Evolutionary conservation across 192 early-diverging fungal species (phyloP).

Genomic region (Coemansia sp.): DNA sequence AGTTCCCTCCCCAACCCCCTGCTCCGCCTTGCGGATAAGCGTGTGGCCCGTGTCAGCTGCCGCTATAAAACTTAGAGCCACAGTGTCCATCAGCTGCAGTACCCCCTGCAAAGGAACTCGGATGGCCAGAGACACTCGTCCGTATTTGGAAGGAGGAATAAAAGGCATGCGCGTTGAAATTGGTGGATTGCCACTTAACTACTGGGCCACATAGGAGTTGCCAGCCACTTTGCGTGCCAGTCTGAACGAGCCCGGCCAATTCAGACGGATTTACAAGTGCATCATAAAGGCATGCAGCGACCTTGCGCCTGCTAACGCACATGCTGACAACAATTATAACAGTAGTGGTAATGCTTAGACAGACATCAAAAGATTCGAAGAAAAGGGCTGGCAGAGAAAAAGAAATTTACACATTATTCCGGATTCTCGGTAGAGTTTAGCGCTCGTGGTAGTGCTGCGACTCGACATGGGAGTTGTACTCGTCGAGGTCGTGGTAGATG

Average conservation of each 20-base stretch:
- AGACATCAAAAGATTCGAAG: not conserved
- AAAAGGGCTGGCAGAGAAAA: not conserved
- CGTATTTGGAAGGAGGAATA: not conserved
- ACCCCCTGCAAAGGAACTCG: not conserved
- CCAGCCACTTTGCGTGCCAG: too few relatives aligned
- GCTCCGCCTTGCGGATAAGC: not conserved
- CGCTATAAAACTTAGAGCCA: not conserved
- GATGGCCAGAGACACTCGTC: not conserved
- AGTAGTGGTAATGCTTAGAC: not conserved
- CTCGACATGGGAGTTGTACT: constrained; percentile 47
- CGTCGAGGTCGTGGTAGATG: constrained; percentile 41
- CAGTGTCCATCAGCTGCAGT: too few relatives aligned
- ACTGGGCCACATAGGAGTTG: too few relatives aligned
- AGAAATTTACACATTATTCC: not conserved
- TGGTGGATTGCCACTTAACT: not conserved
- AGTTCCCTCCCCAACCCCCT: not conserved
- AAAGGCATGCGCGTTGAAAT: not conserved
- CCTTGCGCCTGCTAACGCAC: not conserved
- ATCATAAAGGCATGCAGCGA: not conserved
- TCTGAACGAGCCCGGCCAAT: too few relatives aligned
- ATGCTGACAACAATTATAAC: not conserved
- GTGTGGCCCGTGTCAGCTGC: constrained; percentile 4
- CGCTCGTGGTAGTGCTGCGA: constrained; percentile 48
- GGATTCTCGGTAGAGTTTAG: constrained; percentile 1
- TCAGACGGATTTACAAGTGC: too few relatives aligned